phyloP scores from a whole-genome alignment of 2,329 filamentous ascomycete genomes.

The Pseudogymnoascus pannorum region DNA sequence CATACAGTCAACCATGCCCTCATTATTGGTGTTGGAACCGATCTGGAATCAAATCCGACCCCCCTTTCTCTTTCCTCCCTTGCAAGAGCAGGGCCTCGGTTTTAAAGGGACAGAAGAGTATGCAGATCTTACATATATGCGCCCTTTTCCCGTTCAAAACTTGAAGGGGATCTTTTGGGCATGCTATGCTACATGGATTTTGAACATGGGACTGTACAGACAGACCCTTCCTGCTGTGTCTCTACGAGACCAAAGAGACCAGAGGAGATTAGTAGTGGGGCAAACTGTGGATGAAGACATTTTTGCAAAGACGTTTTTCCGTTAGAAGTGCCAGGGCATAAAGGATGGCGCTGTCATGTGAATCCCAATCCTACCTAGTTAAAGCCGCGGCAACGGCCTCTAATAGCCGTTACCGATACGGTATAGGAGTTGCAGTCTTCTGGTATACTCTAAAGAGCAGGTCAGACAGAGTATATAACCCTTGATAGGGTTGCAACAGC shows the following conservation, averaged over 20 bases:
- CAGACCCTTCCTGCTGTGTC: neutral
- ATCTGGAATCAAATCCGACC: neutral
- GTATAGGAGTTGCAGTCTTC: neutral
- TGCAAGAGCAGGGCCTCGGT: conserved; percentile 3
- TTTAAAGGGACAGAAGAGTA: neutral
- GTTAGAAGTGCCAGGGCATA: neutral
- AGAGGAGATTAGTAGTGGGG: neutral
- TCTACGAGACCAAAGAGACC: neutral
- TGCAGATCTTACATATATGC: conserved; percentile 2
- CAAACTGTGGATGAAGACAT: neutral
- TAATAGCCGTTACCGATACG: neutral
- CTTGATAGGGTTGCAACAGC: neutral
- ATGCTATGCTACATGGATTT: neutral
- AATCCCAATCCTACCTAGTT: neutral
- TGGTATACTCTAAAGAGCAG: neutral
- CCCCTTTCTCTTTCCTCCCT: conserved; percentile 2
- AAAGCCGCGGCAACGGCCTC: neutral
- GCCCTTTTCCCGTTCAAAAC: neutral
- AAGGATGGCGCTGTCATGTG: neutral
- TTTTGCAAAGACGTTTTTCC: neutral
- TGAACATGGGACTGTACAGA: neutral
- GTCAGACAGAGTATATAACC: neutral
- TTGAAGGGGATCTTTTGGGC: neutral
- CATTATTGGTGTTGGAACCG: neutral
- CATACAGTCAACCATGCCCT: neutral